Evolutionary conservation across 2,329 filamentous ascomycete species (phyloP), one percentile per base, ranked within the genome.

Genomic region (Rhynchosporium secalis): DNA sequence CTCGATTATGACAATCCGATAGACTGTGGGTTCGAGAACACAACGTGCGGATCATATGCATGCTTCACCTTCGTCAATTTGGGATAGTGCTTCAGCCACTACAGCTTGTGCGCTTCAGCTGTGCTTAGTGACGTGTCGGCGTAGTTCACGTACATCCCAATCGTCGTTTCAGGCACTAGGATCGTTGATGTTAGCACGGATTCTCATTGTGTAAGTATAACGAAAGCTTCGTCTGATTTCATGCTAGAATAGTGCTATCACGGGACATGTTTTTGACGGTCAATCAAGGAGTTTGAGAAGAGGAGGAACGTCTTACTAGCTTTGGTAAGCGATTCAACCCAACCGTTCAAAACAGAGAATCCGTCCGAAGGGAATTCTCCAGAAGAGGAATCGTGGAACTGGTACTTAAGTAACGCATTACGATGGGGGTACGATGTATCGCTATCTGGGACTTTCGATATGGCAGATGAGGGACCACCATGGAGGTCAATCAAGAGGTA

Each of bases 401-500:
- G 64, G 52, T 66, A 68, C 45, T 68, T 68, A 12, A 66, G 45
- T 1, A 66, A 36, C 0, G 64, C 62, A 40, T 68, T 62, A 5
- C 66, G 64, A 43, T 68, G 66, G 7, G 66, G 64, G 54, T 68
- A 68, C 5, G 63, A 61, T 4, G 65, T 65, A 13, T 52, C 55
- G 15, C 64, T 48, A 5, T 36, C 51, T 5, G 59, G 38, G 3
- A 66, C 59, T 15, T 64, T 61, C 1, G 63, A 58, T 61, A 68
- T 66, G 0, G 64, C 60, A 3, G 62, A 65, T 29, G 55, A 61
- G 10, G 62, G 60, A 13, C 67, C 67, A 1, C 67, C 67, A 33
- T 69, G 65, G 3, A 66, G 54, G 45, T 68, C 66, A 10, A 68
- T 61, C 51, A 68, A 65, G 4, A 65, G 61, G 40, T 63, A 68